Base-by-base conservation (phyloP, 495 filamentous ascomycete genomes). In the Penicillium lagena region DNA sequence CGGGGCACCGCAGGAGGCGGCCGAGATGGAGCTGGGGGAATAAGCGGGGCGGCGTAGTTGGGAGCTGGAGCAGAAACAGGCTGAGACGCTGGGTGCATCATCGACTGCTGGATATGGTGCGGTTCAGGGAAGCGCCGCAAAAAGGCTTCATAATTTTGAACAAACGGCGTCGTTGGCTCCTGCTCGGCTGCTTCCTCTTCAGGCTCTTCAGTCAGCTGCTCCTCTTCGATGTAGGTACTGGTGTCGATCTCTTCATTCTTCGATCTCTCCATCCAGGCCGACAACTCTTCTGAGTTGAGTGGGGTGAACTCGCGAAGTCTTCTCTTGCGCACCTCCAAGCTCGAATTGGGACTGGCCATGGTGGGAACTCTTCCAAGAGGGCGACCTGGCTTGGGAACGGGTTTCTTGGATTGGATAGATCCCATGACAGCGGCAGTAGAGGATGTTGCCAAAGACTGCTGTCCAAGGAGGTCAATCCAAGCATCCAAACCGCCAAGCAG, bases 1-100 rank as follows among this genome's bases (percentile, higher is more conserved):
- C 89, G 80, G 14, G 90, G 86, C 29, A 91, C 76, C 2, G 90
- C 83, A 41, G 93, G 94, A 6, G 87, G 75, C n/a, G 93, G 93
- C 13, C 88, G 77, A 27, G 62, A 72, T 4, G 70, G 66, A 12
- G 65, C 62, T n/a, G 70, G 51, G n/a, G 69, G 67, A 13, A 70
- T 45, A 17, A 22, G 2, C 6, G 73, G 47, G 39, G 68, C 45
- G 33, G 67, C 62, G 63, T 70, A 71, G 30, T 66, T 63, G 1
- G 66, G 58, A 7, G 47, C 36, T n/a, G 59, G 35, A 7, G 51
- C 29, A 7, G 47, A 37, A 15, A 52, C 35, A 39, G 60, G 55
- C 15, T 45, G 59, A 32, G 59, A 48, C 17, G 59, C 50, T 4
- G 70, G 51, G n/a, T 55, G 58, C 14, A 71, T 67, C 87, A 95